Conservation (phyloP, 805 yeast species). For the Saccharomycopsis capsularis region DNA sequence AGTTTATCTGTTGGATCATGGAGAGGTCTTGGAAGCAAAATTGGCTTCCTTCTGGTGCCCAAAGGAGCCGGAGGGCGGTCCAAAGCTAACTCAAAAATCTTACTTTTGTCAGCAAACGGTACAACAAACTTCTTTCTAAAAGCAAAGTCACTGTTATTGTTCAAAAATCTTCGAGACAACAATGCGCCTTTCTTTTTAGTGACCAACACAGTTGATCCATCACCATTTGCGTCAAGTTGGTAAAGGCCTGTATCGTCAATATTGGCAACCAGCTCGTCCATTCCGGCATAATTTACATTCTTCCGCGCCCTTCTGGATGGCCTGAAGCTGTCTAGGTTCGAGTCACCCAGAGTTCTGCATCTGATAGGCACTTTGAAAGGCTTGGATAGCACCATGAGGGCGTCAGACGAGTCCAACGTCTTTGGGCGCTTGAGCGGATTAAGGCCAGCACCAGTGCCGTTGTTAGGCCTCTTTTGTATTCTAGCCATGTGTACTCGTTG, state of each 20-base stretch:
- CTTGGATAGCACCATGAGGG: constrained; percentile 45
- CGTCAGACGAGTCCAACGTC: constrained; percentile 7
- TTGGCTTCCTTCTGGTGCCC: constrained; percentile 68
- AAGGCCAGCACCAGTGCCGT: constrained; percentile 19
- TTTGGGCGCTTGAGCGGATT: constrained; percentile 18
- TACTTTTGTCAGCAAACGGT: constrained; percentile 43
- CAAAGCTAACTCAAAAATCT: constrained; percentile 25
- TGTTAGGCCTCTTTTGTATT: constrained; percentile 1
- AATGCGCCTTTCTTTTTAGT: constrained; percentile 51
- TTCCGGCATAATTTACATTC: constrained; percentile 30
- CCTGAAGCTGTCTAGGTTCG: constrained; percentile 18
- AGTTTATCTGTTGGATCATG: constrained; percentile 92
- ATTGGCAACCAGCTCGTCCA: constrained; percentile 31
- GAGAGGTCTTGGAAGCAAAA: constrained; percentile 81
- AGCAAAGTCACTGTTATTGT: constrained; percentile 34
- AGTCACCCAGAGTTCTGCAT: constrained; percentile 19
- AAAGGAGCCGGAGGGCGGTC: constrained; percentile 63
- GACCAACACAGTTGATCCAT: constrained; percentile 16
- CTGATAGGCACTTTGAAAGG: constrained; percentile 67
- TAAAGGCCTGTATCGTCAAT: constrained; percentile 33
- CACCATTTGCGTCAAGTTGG: constrained; percentile 29
- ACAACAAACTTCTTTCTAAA: constrained; percentile 48
- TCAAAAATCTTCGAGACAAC: constrained; percentile 44
- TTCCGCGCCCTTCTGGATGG: constrained; percentile 29
- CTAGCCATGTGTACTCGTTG: too few species aligned